These are phyloP conservation scores for Nemania diffusa DNA, from an alignment of 2,329 filamentous ascomycete species.

Conservation along the genomic window DNA sequence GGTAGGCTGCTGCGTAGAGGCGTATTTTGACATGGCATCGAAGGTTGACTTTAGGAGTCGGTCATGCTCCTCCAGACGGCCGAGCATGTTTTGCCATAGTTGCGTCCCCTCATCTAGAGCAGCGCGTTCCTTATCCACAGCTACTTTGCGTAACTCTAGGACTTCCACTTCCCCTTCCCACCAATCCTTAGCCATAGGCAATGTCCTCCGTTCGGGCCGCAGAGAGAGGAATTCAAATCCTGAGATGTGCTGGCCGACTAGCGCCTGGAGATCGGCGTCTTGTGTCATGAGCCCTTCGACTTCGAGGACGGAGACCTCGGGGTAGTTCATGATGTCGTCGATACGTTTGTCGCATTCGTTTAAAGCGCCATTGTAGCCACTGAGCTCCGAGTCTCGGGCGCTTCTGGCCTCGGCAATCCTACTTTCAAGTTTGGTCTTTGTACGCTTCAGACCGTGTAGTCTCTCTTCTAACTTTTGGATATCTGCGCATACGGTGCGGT, in stretches of 20 bases:
- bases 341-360: conserved; percentile 73
- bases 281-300: conserved; percentile 53
- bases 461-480: conserved; percentile 74
- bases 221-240: conserved; percentile 68
- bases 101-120: conserved; percentile 74
- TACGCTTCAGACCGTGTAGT: conserved; percentile 68
- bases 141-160: conserved; percentile 63
- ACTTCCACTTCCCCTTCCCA: conserved; percentile 72
- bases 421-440: conserved; percentile 67
- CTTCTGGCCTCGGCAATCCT: conserved; percentile 72
- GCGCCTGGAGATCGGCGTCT: conserved; percentile 32
- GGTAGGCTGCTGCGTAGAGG: conserved; percentile 36
- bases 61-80: conserved; percentile 73
- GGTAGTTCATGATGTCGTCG: conserved; percentile 65
- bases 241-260: conserved; percentile 45
- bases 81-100: conserved; percentile 72
- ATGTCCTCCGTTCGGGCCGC: conserved; percentile 71
- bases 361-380: conserved; percentile 75
- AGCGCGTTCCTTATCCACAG: conserved; percentile 68
- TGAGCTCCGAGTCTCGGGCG: conserved; percentile 74
- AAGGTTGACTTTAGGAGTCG: conserved; percentile 45
- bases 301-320: conserved; percentile 65
- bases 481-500: conserved; percentile 65
- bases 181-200: conserved; percentile 76
- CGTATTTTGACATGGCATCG: conserved; percentile 36